Base-by-base conservation (phyloP, 1,139 yeast species). In the Debaryomyces sp. region DNA sequence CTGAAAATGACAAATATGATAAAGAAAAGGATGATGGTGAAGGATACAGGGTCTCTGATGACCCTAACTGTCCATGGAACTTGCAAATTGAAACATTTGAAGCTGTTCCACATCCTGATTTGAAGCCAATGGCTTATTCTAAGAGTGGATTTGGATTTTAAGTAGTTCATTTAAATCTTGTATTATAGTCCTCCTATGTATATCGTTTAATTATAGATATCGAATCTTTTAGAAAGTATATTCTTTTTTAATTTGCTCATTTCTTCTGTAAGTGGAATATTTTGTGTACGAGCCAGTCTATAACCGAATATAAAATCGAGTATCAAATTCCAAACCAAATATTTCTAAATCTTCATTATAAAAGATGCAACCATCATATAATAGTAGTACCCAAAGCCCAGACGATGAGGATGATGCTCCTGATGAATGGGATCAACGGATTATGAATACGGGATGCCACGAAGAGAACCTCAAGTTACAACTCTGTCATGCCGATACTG, bases 41-140 rank as follows among this genome's bases (percentile, higher is more conserved):
- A 55, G 82, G 82, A 3, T 86, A 84, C 54, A 77, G 81, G 54
- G 70, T 78, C 49, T 64, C 64, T 2, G 54, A 71, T n/a, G 80
- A 75, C 51, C 48, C 56, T 5, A 76, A 75, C 56, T 67, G 76
- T 56, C 80, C 79, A n/a, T 76, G 80, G 80, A 54, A 47, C 2
- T 70, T 89, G 55, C 70, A 79, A 4, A 79, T 75, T 46, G 77
- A 78, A 53, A 81, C 82, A 2, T 92, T 89, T 65, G 78, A 71
- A 32, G 97, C 96, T 1, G 96, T 88, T 17, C 84, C 87, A 29
- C 99, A 94, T 68, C 99, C 99, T 2, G 85, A 87, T 56, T 73
- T 94, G 52, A 89, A 87, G 60, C 98, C 99, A 43, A 94, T 94
- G 99, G 96, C 96, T 1, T 92, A 92, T 63, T 87, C 96, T n/a